Conservation (phyloP, 192 early-diverging fungal species). For the Entomortierella chlamydospora region DNA sequence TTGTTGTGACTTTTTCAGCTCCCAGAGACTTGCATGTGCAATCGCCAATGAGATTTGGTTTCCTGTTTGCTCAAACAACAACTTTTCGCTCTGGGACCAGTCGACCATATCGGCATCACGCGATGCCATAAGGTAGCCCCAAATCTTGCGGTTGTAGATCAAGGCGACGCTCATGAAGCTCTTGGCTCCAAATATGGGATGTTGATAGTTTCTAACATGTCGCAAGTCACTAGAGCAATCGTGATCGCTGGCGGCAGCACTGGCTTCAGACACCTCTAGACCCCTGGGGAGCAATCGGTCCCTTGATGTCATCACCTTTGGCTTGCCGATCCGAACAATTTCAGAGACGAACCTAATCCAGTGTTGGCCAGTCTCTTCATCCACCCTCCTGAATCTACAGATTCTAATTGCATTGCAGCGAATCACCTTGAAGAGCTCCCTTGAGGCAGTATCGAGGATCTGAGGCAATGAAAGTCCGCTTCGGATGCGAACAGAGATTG, state of each 20-base stretch:
- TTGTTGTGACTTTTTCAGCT: slow-evolving; percentile 53
- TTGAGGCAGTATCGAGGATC: slow-evolving; percentile 40
- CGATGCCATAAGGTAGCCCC: slow-evolving; percentile 54
- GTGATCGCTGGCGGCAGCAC: neutral
- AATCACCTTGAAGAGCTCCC: slow-evolving; percentile 52
- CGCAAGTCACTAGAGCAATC: slow-evolving; percentile 25
- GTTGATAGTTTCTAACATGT: slow-evolving; percentile 25
- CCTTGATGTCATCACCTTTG: slow-evolving; percentile 22
- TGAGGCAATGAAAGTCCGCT: slow-evolving; percentile 47
- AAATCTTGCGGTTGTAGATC: slow-evolving; percentile 35
- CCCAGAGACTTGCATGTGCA: slow-evolving; percentile 49
- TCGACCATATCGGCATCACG: slow-evolving; percentile 26
- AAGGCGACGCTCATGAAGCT: slow-evolving; percentile 45
- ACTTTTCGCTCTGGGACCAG: slow-evolving; percentile 53
- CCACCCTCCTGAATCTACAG: slow-evolving; percentile 29
- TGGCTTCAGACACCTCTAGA: slow-evolving; percentile 6
- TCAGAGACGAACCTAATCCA: slow-evolving; percentile 40
- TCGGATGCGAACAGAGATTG: slow-evolving; percentile 48
- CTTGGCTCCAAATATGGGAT: slow-evolving; percentile 34
- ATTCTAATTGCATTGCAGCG: slow-evolving; percentile 50
- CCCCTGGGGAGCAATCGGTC: slow-evolving; percentile 42
- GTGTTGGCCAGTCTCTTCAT: slow-evolving; percentile 37
- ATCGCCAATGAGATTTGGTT: slow-evolving; percentile 59
- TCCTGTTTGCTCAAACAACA: slow-evolving; percentile 55
- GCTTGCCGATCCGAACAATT: slow-evolving; percentile 32